Evolutionary conservation across 2,329 filamentous ascomycete species (phyloP).

Genomic region (Pyricularia pennisetigena): DNA sequence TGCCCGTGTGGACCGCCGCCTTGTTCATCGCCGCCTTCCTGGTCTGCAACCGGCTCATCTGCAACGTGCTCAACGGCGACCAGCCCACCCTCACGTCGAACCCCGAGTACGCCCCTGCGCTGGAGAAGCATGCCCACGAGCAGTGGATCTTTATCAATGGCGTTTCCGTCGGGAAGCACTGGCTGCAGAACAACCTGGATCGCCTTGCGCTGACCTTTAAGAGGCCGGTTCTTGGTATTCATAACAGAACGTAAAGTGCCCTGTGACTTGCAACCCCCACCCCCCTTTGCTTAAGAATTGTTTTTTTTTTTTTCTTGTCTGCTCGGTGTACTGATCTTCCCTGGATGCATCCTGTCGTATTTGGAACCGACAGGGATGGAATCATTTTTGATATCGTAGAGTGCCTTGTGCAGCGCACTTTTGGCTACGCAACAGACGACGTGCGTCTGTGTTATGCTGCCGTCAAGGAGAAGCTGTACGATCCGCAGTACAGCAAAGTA

Average conservation of each 20-base stretch:
- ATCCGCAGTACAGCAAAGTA: slow-evolving; percentile 54
- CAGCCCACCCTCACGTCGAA: slow-evolving; percentile 40
- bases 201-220: slow-evolving; percentile 63
- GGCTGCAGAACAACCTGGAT: slow-evolving; percentile 62
- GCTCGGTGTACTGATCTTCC: neutral
- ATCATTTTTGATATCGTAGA: slow-evolving; percentile 69
- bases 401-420: slow-evolving; percentile 67
- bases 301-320: neutral
- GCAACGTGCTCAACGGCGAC: slow-evolving; percentile 41
- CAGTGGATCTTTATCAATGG: slow-evolving; percentile 78
- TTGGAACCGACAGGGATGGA: slow-evolving; percentile 30
- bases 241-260: slow-evolving; percentile 54
- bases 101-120: slow-evolving; percentile 37
- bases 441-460: slow-evolving; percentile 51
- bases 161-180: slow-evolving; percentile 54
- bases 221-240: slow-evolving; percentile 60
- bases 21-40: slow-evolving; percentile 32
- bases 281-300: neutral
- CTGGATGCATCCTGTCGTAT: neutral
- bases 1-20: slow-evolving; percentile 38
- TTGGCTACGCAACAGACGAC: slow-evolving; percentile 61
- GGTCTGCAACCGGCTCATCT: slow-evolving; percentile 39
- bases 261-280: too few relatives aligned
- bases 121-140: slow-evolving; percentile 47
- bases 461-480: slow-evolving; percentile 54